Evolutionary conservation across 352 stramenopile genomes (phyloP).

Genomic region (Globisporangium mamillatum): DNA sequence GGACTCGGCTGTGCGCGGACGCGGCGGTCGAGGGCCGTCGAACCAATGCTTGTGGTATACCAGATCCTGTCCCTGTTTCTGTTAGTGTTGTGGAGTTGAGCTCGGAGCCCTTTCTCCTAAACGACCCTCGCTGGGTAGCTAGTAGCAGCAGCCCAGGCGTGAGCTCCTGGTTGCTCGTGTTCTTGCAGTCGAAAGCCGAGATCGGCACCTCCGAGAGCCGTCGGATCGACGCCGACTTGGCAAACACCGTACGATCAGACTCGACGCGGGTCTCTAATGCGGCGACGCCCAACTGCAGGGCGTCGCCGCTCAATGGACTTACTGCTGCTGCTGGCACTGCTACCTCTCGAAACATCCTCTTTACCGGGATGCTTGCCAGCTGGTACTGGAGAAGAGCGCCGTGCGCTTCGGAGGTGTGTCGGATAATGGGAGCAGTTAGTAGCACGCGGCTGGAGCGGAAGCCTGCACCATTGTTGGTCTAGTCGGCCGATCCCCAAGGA

Average conservation of each 20-base stretch:
- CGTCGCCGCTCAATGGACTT: neutral
- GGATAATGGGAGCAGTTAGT: neutral
- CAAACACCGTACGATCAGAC: constrained; percentile 35
- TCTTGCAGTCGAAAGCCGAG: constrained; percentile 1
- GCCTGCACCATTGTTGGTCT: neutral
- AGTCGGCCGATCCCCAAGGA: neutral
- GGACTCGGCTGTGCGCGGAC: constrained; percentile 50
- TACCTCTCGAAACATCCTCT: constrained; percentile 6
- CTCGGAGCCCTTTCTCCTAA: neutral
- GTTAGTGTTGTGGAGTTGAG: neutral
- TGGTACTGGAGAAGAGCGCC: neutral
- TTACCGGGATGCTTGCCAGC: too few species aligned
- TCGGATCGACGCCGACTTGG: constrained; percentile 35
- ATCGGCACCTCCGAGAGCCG: constrained; percentile 15
- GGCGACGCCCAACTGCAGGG: neutral
- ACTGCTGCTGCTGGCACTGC: neutral
- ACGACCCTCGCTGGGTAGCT: neutral
- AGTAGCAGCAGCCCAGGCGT: neutral
- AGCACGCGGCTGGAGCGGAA: neutral
- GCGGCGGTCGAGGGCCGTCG: constrained; percentile 44
- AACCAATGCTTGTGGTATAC: neutral
- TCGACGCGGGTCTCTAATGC: constrained; percentile 22
- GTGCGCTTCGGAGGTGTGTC: neutral
- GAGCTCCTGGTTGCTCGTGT: constrained; percentile 17
- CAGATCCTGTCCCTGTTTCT: neutral